Evolutionary conservation across 495 filamentous ascomycete genomes (phyloP).

Genomic region (Penicillium simplicissimum): DNA sequence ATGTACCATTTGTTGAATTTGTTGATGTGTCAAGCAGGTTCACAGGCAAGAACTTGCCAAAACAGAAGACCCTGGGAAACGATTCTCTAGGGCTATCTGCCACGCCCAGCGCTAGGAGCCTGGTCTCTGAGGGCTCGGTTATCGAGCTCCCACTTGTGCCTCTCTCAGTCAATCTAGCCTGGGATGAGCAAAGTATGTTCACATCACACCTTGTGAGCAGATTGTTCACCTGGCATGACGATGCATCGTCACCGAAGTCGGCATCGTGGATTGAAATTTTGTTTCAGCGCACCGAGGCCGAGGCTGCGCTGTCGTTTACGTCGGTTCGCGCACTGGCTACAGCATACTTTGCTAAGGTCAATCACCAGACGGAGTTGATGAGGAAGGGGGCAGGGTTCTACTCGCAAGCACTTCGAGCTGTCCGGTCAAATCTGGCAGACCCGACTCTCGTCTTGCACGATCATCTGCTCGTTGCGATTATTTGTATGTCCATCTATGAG

Average conservation of each 20-base stretch:
- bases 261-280: slow-evolving; percentile 15
- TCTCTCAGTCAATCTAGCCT: slow-evolving; percentile 11
- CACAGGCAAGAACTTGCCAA: background rate
- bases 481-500: slow-evolving; percentile 22
- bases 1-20: slow-evolving; percentile 20
- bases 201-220: slow-evolving; percentile 14
- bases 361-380: slow-evolving; percentile 10
- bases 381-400: slow-evolving; percentile 14
- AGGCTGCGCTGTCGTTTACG: background rate
- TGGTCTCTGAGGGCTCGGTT: background rate
- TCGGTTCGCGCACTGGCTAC: slow-evolving; percentile 19
- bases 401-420: slow-evolving; percentile 10
- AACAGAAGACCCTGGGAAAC: background rate
- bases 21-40: slow-evolving; percentile 9
- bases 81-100: background rate
- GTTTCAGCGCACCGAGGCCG: background rate
- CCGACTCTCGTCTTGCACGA: slow-evolving; percentile 7
- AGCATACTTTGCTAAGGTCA: slow-evolving; percentile 17
- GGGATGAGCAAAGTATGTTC: slow-evolving; percentile 16
- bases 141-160: slow-evolving; percentile 4
- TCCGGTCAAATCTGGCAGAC: slow-evolving; percentile 14
- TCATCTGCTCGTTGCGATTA: slow-evolving; percentile 17
- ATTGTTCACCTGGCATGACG: slow-evolving; percentile 20
- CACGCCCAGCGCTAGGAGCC: background rate
- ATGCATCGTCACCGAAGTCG: slow-evolving; percentile 10